Evolutionary conservation across 208 protist species (phyloP).

Genomic region (Crithidia brevicula): DNA sequence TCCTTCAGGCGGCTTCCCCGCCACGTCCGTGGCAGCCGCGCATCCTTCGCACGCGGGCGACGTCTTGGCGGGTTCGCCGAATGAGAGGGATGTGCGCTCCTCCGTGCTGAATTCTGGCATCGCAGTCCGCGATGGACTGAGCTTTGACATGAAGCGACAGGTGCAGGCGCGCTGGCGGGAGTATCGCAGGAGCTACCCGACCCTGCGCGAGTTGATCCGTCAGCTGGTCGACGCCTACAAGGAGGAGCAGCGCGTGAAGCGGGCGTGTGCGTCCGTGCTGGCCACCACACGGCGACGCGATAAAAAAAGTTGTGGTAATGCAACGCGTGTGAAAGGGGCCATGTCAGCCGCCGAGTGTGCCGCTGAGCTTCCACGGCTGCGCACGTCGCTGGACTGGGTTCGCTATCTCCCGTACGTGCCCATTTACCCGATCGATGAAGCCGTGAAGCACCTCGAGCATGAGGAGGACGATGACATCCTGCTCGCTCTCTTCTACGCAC

Average conservation of each 20-base stretch:
- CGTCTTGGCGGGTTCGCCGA: background rate
- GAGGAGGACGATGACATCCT: conserved; percentile 35
- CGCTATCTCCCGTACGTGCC: conserved; percentile 29
- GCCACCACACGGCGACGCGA: background rate
- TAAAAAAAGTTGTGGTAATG: background rate
- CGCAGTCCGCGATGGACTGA: background rate
- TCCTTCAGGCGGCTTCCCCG: background rate
- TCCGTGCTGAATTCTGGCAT: background rate
- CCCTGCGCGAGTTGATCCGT: conserved; percentile 26
- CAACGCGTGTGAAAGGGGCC: background rate
- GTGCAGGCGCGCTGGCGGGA: conserved; percentile 25
- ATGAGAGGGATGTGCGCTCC: background rate
- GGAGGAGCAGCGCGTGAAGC: conserved; percentile 28
- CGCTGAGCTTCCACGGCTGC: background rate
- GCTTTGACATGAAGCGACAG: conserved; percentile 3
- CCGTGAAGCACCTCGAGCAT: conserved; percentile 30
- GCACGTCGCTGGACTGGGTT: conserved; percentile 34
- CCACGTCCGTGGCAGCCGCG: too few species aligned
- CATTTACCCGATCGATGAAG: conserved; percentile 32
- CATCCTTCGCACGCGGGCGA: background rate
- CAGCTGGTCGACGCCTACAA: conserved; percentile 22
- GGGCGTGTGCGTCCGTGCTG: conserved; percentile 5
- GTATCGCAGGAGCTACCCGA: conserved; percentile 26
- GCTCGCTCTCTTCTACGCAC: conserved; percentile 61
- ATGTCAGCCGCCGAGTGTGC: background rate